These are phyloP conservation scores for Carex arenaria DNA, from an alignment of 202 grass and related monocot genomes.

Conservation along the genomic window DNA sequence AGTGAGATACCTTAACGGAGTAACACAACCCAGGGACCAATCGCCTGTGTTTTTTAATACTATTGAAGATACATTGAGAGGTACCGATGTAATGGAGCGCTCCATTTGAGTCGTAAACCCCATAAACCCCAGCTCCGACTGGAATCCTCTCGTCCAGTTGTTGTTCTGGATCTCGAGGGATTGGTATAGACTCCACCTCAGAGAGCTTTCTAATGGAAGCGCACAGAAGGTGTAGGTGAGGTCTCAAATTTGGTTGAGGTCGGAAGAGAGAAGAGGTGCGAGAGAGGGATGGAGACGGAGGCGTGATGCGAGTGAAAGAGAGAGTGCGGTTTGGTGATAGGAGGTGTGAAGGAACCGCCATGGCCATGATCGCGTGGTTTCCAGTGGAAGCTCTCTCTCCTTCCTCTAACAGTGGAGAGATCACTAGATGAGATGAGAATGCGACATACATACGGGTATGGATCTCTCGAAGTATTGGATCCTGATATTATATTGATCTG, in stretches of 20 bases:
- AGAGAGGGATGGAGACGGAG: not conserved
- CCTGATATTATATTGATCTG: not conserved
- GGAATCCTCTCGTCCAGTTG: slow-evolving; percentile 38
- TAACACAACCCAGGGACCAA: slow-evolving; percentile 58
- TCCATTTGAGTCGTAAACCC: slow-evolving; percentile 50
- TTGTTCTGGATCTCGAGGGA: slow-evolving; percentile 31
- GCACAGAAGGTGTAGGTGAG: not conserved
- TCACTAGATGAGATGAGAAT: no score
- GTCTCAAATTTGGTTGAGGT: not conserved
- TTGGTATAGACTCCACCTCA: slow-evolving; percentile 40
- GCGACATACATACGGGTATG: not conserved
- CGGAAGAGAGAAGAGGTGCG: not conserved
- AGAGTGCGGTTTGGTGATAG: not conserved
- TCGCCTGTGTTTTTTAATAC: slow-evolving; percentile 47
- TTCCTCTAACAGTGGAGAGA: not conserved
- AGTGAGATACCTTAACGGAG: slow-evolving; percentile 52
- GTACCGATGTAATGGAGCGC: slow-evolving; percentile 72
- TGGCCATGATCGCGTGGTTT: not conserved
- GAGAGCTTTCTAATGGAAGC: slow-evolving; percentile 59
- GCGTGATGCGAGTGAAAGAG: not conserved
- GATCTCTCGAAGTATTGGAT: not conserved
- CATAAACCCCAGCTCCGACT: slow-evolving; percentile 56
- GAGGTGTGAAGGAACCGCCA: not conserved
- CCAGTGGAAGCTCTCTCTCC: not conserved
- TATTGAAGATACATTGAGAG: slow-evolving; percentile 52